Conservation (phyloP, 164 flowering plant species). For the Dillenia suffruticosa region DNA sequence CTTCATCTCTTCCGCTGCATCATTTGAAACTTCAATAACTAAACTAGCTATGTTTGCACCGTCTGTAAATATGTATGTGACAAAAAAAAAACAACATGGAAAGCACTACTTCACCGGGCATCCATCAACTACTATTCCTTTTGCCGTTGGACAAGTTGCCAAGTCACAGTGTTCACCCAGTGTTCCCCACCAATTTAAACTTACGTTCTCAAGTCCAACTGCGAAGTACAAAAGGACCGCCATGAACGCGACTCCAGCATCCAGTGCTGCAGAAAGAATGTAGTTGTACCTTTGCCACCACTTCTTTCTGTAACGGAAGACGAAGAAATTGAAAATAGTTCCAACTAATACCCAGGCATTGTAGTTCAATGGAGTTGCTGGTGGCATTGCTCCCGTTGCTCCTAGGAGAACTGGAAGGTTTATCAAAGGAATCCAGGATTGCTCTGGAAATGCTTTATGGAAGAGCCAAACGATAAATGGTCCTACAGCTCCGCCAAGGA, state of each 20-base stretch:
- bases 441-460: slow-evolving; percentile 20
- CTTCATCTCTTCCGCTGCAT: no score
- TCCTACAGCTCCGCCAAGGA: slow-evolving; percentile 18
- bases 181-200: slow-evolving; percentile 26
- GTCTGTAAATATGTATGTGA: no score
- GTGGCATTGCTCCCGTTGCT: slow-evolving; percentile 22
- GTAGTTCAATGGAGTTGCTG: slow-evolving; percentile 20
- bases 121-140: slow-evolving; percentile 17
- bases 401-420: slow-evolving; percentile 24
- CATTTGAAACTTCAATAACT: no score
- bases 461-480: slow-evolving; percentile 21
- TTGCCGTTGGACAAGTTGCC: slow-evolving; percentile 27
- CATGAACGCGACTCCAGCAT: slow-evolving; percentile 27
- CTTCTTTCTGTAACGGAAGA: slow-evolving; percentile 15
- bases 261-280: slow-evolving; percentile 25
- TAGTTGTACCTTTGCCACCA: slow-evolving; percentile 35
- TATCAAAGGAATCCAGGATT: slow-evolving; percentile 20
- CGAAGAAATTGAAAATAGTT: slow-evolving; percentile 18
- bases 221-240: slow-evolving; percentile 19
- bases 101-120: slow-evolving; percentile 12
- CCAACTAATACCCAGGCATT: slow-evolving; percentile 19
- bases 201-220: slow-evolving; percentile 1
- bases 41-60: no score
- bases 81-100: no score
- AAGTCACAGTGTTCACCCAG: slow-evolving; percentile 24